Base-by-base conservation (phyloP, 371 early-diverging fungal species). In the Chytridiales sp. region DNA sequence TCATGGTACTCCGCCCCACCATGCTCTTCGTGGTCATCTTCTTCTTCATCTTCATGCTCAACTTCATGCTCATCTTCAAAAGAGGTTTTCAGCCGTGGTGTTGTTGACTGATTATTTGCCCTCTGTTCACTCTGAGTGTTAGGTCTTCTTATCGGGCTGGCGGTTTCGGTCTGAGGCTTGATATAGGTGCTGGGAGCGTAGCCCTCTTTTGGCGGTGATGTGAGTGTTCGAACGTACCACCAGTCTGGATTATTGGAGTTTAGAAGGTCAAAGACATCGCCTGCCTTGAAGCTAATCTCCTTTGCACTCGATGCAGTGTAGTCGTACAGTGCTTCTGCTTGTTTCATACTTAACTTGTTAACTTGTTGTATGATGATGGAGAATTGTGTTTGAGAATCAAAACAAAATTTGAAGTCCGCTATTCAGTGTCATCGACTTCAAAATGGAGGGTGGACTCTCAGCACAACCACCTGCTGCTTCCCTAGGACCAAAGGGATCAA, bases 171-270 rank as follows among this genome's bases (percentile, higher is more conserved):
- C 15, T 17, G 51, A 50, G 5, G 5, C 15, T 8, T 29, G 15
- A 68, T 48, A 60, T 70, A 70, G 3, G 53, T 62, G 21, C 56
- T 48, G 1, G 68, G 70, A 8, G 68, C 59, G 46, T 64, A 72
- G 1, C 73, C 70, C 39, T 62, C 54, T 5, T 22, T 11, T 21
- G 22, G 22, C 30, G 5, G n/a, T 8, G 11, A 49, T 21, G 22
- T 8, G 4, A 5, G 35, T 9, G 21, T 34, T 6, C 42, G 15
- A 4, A 53, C 68, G 26, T 42, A 73, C 78, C 78, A 77, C 78
- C 78, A 77, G 41, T 77, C 78, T 0, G 38, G 19, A 44, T 71
- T 66, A 2, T 75, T 75, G 17, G 44, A 32, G 62, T 73, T 68
- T 15, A 75, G 1, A 1, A 77, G 36, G 1, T n/a, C 46, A 61